phyloP scores from a whole-genome alignment of 768 basidiomycete species.

The Rhodotorula toruloides region DNA sequence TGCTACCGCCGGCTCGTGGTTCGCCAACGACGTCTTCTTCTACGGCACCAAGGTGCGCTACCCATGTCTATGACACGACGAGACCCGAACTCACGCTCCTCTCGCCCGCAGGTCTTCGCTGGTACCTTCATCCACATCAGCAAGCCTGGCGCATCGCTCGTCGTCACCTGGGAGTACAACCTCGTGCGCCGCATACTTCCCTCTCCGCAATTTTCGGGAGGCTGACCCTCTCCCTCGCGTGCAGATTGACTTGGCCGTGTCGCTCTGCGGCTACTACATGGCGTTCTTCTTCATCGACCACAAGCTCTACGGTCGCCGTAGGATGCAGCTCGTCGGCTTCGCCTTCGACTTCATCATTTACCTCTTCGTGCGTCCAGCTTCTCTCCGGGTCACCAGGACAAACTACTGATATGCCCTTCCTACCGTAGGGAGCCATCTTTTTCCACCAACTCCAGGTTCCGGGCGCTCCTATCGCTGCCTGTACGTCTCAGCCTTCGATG shows the following conservation, averaged over 20 bases:
- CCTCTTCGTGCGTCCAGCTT: no score
- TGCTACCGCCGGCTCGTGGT: constrained; percentile 46
- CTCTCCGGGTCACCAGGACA: no score
- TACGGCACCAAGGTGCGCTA: constrained; percentile 47
- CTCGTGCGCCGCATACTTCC: constrained; percentile 21
- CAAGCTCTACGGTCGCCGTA: constrained; percentile 47
- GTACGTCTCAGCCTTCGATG: no score
- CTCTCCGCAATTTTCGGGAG: no score
- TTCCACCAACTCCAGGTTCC: constrained; percentile 38
- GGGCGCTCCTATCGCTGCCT: constrained; percentile 42
- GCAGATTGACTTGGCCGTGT: constrained; percentile 47
- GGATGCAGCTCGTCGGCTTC: constrained; percentile 48
- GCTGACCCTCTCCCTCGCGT: neutral
- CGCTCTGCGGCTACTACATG: constrained; percentile 49
- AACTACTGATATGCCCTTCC: no score
- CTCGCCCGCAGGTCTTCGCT: constrained; percentile 41
- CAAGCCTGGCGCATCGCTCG: constrained; percentile 45
- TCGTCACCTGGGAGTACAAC: constrained; percentile 50
- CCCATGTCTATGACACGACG: no score
- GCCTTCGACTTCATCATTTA: constrained; percentile 48
- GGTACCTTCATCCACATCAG: constrained; percentile 49
- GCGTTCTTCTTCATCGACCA: constrained; percentile 50
- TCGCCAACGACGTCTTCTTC: constrained; percentile 47
- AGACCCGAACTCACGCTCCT: no score
- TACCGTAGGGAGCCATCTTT: no score